Conservation (phyloP, 139 green algal genomes). For the Chlamydomonas sphaeroides region DNA sequence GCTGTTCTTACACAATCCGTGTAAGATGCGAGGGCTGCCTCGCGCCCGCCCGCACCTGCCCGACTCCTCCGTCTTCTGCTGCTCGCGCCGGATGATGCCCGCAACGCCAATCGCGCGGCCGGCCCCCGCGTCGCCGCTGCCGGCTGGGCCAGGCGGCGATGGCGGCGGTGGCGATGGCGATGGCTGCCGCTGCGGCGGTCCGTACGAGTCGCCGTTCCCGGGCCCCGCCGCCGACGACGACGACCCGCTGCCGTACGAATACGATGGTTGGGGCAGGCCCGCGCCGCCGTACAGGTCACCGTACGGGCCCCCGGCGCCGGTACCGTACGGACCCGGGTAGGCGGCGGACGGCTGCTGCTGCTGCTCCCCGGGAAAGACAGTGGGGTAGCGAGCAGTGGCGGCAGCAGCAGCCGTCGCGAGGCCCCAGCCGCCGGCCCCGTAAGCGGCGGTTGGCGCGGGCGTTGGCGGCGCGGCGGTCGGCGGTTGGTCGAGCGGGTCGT, state of each 20-base stretch:
- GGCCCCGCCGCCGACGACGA: no score
- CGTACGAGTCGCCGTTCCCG: no score
- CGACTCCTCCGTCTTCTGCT: constrained; percentile 44
- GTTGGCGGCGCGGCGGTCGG: background rate
- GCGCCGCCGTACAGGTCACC: no score
- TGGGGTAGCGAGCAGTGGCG: background rate
- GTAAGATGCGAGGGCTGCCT: no score
- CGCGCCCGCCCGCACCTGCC: constrained; percentile 20
- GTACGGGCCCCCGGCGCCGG: no score
- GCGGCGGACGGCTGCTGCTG: no score
- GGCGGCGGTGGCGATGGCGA: background rate
- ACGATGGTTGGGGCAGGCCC: no score
- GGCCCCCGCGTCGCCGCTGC: background rate
- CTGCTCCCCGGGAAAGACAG: no score
- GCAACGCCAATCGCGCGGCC: constrained; percentile 47
- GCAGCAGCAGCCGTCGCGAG: background rate
- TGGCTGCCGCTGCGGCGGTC: no score
- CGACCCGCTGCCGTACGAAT: no score
- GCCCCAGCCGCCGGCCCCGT: background rate
- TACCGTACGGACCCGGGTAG: no score
- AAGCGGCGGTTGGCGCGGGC: background rate
- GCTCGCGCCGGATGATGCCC: constrained; percentile 56
- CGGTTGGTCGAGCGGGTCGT: constrained; percentile 46
- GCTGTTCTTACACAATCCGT: no score
- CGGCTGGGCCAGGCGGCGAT: background rate